Evolutionary conservation across 805 yeast species (phyloP).

Genomic region (Metschnikowia koreensis): DNA sequence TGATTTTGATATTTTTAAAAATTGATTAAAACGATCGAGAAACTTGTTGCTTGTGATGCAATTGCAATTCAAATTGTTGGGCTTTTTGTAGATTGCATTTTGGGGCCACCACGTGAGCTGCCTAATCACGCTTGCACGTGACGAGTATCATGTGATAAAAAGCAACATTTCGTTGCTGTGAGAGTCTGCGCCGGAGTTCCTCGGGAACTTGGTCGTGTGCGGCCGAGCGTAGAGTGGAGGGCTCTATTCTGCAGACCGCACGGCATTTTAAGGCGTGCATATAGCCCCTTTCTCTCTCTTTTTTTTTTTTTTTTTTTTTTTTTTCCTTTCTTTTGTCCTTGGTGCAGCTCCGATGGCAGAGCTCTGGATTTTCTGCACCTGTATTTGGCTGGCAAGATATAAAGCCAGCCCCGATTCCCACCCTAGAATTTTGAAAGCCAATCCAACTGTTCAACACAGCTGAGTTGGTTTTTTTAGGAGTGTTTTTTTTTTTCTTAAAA

Average conservation of each 20-base stretch:
- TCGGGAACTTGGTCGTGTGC: neutral
- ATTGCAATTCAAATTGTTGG: neutral
- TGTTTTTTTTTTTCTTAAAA: neutral
- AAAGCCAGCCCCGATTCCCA: constrained; percentile 10
- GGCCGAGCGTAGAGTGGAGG: neutral
- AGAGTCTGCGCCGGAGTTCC: neutral
- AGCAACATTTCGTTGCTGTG: neutral
- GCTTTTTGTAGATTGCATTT: neutral
- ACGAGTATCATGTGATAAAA: neutral
- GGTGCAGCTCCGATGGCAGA: neutral
- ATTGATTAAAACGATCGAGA: neutral
- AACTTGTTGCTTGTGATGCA: neutral
- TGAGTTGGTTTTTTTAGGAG: neutral
- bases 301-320: too few species aligned
- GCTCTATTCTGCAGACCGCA: neutral
- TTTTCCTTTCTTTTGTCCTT: neutral
- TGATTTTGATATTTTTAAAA: neutral
- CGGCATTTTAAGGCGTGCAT: constrained; percentile 4
- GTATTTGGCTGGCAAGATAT: constrained; percentile 5
- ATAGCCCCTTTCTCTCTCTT: neutral
- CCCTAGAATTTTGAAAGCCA: neutral
- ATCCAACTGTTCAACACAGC: constrained; percentile 9
- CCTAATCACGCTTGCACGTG: neutral
- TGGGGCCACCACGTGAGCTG: neutral
- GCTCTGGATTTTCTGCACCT: constrained; percentile 5